These are phyloP conservation scores for Rhizopus stolonifer DNA, from an alignment of 371 early-diverging fungal genomes.

Conservation along the genomic window DNA sequence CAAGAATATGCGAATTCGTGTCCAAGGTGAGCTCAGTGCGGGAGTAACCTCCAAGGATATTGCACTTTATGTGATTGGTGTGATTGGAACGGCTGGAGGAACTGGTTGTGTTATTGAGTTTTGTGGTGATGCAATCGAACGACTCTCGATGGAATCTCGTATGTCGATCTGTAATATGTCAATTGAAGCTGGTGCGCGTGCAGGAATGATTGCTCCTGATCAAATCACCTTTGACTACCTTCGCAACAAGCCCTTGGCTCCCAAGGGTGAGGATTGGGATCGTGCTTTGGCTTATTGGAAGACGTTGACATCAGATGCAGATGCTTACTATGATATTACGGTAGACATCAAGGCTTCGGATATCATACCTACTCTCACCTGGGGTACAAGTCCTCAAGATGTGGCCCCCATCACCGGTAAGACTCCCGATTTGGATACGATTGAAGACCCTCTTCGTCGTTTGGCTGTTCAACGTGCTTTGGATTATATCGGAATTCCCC, in stretches of 20 bases:
- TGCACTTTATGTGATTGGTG: conserved; percentile 66
- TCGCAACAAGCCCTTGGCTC: conserved; percentile 61
- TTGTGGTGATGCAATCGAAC: conserved; percentile 45
- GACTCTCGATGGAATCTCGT: conserved; percentile 63
- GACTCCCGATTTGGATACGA: conserved; percentile 56
- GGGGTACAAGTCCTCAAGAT: conserved; percentile 74
- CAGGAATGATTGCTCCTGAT: conserved; percentile 75
- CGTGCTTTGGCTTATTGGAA: conserved; percentile 67
- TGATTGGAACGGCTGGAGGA: conserved; percentile 72
- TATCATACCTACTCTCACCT: conserved; percentile 65
- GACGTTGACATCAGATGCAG: conserved; percentile 56
- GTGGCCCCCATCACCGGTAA: conserved; percentile 60
- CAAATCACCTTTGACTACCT: conserved; percentile 68
- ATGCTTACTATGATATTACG: conserved; percentile 61
- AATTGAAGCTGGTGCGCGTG: conserved; percentile 73
- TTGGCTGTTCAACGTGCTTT: conserved; percentile 58
- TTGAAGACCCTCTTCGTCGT: conserved; percentile 43
- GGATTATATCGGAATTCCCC: conserved; percentile 66
- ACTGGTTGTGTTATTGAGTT: conserved; percentile 73
- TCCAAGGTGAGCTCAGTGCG: conserved; percentile 47
- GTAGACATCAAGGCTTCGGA: conserved; percentile 58
- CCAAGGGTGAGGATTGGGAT: conserved; percentile 61
- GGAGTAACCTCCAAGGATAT: conserved; percentile 71
- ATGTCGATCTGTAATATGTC: conserved; percentile 79
- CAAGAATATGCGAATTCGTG: conserved; percentile 67